phyloP scores from a whole-genome alignment of 768 basidiomycete genomes.

The Boletales sp. region DNA sequence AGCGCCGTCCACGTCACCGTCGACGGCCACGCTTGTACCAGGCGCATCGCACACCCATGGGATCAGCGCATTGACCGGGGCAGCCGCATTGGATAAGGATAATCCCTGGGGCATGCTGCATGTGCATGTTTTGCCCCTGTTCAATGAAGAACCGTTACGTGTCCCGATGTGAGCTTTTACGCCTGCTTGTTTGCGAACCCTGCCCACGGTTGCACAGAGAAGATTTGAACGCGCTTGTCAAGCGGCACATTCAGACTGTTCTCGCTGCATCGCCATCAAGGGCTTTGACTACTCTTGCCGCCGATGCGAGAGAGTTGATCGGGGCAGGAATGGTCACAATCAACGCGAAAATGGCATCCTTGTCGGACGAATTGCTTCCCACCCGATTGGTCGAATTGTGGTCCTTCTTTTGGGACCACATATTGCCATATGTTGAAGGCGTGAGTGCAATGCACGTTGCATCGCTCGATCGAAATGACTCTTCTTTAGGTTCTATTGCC shows the following conservation, averaged over 20 bases:
- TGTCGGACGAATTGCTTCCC: constrained; percentile 78
- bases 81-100: constrained; percentile 45
- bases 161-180: constrained; percentile 65
- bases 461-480: constrained; percentile 12
- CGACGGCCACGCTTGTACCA: constrained; percentile 30
- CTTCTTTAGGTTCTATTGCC: constrained; percentile 53
- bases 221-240: constrained; percentile 81
- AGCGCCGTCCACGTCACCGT: constrained; percentile 37
- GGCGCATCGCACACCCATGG: constrained; percentile 33
- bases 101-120: constrained; percentile 81
- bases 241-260: constrained; percentile 69
- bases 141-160: constrained; percentile 85
- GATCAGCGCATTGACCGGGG: constrained; percentile 15
- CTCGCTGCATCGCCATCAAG: constrained; percentile 71
- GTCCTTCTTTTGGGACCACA: constrained; percentile 91
- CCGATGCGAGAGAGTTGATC: constrained; percentile 80
- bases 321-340: constrained; percentile 89
- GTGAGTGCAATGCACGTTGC: constrained; percentile 39
- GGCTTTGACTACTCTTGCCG: constrained; percentile 68
- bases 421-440: constrained; percentile 84
- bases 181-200: neutral
- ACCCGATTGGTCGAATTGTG: constrained; percentile 81
- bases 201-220: constrained; percentile 49
- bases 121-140: constrained; percentile 84
- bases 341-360: constrained; percentile 72